Conservation (phyloP, 1,139 yeast species). For the Yamadazyma diddensiae region DNA sequence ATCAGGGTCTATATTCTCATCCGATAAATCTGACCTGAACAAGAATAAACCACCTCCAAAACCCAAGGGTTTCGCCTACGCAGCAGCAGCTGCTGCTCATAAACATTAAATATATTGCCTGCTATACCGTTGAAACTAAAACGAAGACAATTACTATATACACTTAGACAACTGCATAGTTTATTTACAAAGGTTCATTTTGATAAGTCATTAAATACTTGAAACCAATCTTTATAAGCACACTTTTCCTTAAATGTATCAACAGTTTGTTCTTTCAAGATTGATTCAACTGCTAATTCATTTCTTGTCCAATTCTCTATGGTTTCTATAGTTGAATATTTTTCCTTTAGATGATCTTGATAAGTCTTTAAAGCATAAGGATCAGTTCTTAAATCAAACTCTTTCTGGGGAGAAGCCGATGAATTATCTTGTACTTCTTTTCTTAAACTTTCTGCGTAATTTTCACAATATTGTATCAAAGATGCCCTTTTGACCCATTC, state of each 20-base stretch:
- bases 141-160: conserved; percentile 1
- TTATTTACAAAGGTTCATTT: not conserved
- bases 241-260: conserved; percentile 37
- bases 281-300: conserved; percentile 33
- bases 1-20: too few relatives aligned
- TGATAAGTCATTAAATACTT: not conserved
- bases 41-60: conserved; percentile 7
- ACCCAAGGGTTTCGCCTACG: conserved; percentile 32
- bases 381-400: conserved; percentile 34
- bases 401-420: too few relatives aligned
- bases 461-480: conserved; percentile 30
- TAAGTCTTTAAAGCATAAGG: conserved; percentile 38
- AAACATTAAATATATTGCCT: conserved; percentile 17
- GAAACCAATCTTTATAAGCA: conserved; percentile 34
- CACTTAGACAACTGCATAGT: not conserved
- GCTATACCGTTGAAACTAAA: too few relatives aligned
- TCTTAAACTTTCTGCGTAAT: conserved; percentile 25
- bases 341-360: conserved; percentile 20
- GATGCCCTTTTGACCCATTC: conserved; percentile 36
- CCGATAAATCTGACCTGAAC: too few relatives aligned
- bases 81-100: conserved; percentile 49
- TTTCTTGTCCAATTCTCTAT: conserved; percentile 39
- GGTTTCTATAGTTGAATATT: conserved; percentile 24
- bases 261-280: conserved; percentile 33
- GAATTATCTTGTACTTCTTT: conserved; percentile 5